Evolutionary conservation across 352 stramenopile genomes (phyloP).

Genomic region (Globisporangium camurandrum): DNA sequence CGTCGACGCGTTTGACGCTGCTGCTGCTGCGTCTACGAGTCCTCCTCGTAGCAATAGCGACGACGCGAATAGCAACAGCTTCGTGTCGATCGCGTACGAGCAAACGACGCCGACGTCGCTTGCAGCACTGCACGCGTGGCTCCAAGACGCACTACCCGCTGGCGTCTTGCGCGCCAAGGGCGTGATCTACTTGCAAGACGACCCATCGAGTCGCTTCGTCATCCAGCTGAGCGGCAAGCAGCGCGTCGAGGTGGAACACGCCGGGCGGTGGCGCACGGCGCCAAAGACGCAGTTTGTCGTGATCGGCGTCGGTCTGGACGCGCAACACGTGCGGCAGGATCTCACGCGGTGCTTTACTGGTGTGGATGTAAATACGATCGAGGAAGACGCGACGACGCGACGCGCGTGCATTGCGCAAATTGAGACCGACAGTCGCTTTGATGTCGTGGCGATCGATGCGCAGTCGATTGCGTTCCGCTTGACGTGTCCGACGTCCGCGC

Average conservation of each 20-base stretch:
- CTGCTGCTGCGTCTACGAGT: constrained; percentile 14
- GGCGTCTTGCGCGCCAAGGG: constrained; percentile 64
- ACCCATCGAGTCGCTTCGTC: constrained; percentile 51
- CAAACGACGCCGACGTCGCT: neutral
- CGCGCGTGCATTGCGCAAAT: constrained; percentile 21
- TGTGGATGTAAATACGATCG: no score
- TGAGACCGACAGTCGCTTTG: constrained; percentile 39
- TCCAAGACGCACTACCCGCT: constrained; percentile 46
- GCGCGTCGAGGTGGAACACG: constrained; percentile 57
- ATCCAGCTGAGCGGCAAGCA: constrained; percentile 64
- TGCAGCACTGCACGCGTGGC: constrained; percentile 10
- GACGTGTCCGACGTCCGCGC: constrained; percentile 31
- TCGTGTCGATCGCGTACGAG: neutral
- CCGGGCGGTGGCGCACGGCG: constrained; percentile 40
- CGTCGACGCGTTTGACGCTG: constrained; percentile 65
- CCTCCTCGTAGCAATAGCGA: neutral
- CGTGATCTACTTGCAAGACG: constrained; percentile 50
- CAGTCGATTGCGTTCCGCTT: constrained; percentile 39
- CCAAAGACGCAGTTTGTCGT: constrained; percentile 72
- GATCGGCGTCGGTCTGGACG: constrained; percentile 40
- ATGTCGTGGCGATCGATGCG: constrained; percentile 18
- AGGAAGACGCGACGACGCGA: neutral
- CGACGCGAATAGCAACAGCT: neutral
- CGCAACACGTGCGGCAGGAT: constrained; percentile 18
- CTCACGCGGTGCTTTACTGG: constrained; percentile 20